Evolutionary conservation across 495 filamentous ascomycete species (phyloP), one percentile per base, ranked within the genome.

Genomic region (Aspergillus steynii): DNA sequence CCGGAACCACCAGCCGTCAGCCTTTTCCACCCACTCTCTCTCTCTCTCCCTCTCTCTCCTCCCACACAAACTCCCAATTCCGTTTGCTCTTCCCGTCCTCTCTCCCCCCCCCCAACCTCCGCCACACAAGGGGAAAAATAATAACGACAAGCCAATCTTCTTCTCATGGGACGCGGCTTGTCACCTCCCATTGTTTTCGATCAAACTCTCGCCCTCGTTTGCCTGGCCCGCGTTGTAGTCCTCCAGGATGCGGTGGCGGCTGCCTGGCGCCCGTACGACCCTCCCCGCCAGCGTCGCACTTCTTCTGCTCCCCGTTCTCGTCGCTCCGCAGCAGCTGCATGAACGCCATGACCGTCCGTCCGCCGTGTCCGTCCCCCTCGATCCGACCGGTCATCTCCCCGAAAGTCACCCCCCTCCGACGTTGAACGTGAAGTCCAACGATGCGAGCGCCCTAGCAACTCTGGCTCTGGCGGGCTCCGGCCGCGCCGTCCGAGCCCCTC

Each of bases 361-460:
- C 51, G 64, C 70, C 56, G 60, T 72, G 58, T 74, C 76, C 45
- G 70, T 77, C 62, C 68, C 69, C 12, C 48, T 73, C 56, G 71
- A 61, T 59, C 60, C 65, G 54, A 61, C 66, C 46, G 69, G 62
- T 55, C 61, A 65, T 54, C 51, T 46, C 49, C 42, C 59, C 50
- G 55, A 32, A 53, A 52, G 52, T 34, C 48, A 62, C 29, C 53
- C 61, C 45, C 61, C 54, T 50, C 51, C 64, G 53, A 42, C 67
- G 29, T 64, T 70, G 66, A 71, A 75, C 65, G 74, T 79, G 68
- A 79, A 79, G 69, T 79, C 83, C 78, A 80, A 85, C 81, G 89
- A 94, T 88, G 91, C 85, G 90, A 90, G 92, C 90, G 92, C 92
- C 89, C 86, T 92, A 79, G 86, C 89, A 82, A 91, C 91, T 85